Conservation (phyloP, 768 basidiomycete species). For the Cystoderma amianthinum region DNA sequence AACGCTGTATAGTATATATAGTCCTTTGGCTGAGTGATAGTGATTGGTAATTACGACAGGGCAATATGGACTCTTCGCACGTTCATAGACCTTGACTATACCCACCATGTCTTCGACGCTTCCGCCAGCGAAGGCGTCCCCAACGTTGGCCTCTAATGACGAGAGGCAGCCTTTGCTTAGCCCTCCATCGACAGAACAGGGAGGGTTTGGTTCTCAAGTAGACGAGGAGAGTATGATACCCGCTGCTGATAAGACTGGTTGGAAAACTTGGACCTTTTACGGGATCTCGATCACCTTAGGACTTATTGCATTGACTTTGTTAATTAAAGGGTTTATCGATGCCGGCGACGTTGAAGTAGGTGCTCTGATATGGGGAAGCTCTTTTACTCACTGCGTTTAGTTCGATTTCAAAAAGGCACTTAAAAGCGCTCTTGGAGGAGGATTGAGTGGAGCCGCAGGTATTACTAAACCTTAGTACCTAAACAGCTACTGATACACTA, state of each 20-base stretch:
- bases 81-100: too few relatives aligned
- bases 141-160: background rate
- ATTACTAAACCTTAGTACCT: too few relatives aligned
- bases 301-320: constrained; percentile 33
- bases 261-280: constrained; percentile 21
- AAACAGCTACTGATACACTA: too few relatives aligned
- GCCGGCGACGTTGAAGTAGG: constrained; percentile 61
- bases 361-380: constrained; percentile 3
- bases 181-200: background rate
- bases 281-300: constrained; percentile 25
- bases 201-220: background rate
- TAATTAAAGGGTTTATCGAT: constrained; percentile 68
- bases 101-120: too few relatives aligned
- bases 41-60: constrained; percentile 1
- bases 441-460: constrained; percentile 85
- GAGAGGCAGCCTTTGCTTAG: background rate
- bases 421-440: constrained; percentile 83
- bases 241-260: constrained; percentile 10
- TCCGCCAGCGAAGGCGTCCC: too few relatives aligned
- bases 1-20: background rate
- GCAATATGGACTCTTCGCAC: too few relatives aligned
- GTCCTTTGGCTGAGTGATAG: constrained; percentile 1
- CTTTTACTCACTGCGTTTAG: constrained; percentile 28
- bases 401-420: constrained; percentile 78
- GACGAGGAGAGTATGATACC: background rate